These are phyloP conservation scores for Leptographium radiaticola DNA, from an alignment of 2,329 filamentous ascomycete species.

Conservation along the genomic window DNA sequence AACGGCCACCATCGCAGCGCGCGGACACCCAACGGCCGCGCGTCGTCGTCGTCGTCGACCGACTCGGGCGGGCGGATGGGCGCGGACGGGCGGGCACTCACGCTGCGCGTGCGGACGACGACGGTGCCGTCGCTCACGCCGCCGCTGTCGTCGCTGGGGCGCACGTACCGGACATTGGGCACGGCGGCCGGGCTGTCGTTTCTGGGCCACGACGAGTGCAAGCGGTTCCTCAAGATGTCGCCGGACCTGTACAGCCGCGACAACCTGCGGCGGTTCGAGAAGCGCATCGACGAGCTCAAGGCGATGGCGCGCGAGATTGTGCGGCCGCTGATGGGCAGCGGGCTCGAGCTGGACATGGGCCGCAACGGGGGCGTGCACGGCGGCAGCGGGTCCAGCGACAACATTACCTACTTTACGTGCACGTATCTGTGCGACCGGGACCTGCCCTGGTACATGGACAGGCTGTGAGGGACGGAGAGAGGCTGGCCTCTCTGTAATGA, in stretches of 20 bases:
- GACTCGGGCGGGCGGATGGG: not conserved
- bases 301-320: slow-evolving; percentile 70
- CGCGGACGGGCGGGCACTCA: not conserved
- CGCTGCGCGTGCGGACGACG: slow-evolving; percentile 15
- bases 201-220: slow-evolving; percentile 75
- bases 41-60: slow-evolving; percentile 12
- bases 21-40: slow-evolving; percentile 15
- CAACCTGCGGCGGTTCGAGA: slow-evolving; percentile 75
- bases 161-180: slow-evolving; percentile 67
- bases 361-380: slow-evolving; percentile 24
- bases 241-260: slow-evolving; percentile 77
- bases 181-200: slow-evolving; percentile 48
- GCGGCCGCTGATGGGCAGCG: slow-evolving; percentile 73
- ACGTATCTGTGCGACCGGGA: slow-evolving; percentile 34
- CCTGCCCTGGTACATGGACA: slow-evolving; percentile 33
- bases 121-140: slow-evolving; percentile 23
- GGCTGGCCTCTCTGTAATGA: not conserved
- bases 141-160: slow-evolving; percentile 49
- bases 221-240: slow-evolving; percentile 73
- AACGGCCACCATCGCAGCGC: slow-evolving; percentile 10
- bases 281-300: slow-evolving; percentile 80
- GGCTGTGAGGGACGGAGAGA: slow-evolving; percentile 1
- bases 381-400: slow-evolving; percentile 22
- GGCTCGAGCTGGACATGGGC: slow-evolving; percentile 63
- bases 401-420: slow-evolving; percentile 38